Evolutionary conservation across 2,329 filamentous ascomycete species (phyloP), one percentile per base, ranked within the genome.

Genomic region (Neonectria faginata): DNA sequence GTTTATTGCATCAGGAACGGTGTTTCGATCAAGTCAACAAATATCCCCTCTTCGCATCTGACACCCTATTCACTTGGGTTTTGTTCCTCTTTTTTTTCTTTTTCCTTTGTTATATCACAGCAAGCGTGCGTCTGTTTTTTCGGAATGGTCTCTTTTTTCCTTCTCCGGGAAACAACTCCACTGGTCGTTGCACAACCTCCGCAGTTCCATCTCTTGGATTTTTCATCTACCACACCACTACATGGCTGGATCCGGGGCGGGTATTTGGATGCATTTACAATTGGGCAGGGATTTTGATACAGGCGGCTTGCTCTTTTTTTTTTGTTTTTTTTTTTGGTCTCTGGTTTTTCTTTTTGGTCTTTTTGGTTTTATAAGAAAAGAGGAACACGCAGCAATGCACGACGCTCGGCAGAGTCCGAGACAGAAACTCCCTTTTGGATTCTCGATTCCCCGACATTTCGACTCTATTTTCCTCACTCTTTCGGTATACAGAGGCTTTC

Each of bases 301-400:
- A 80, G 79, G 81, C 80, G 80, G 81, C 78, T 80, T 80, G 80
- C 79, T 74, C 77, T 65, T 70, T 70, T 72, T 67, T 65, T 55
- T 59, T 62, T 67, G 70, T 74, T 77, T 73, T 71, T 71, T 74
- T 70, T 67, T 67, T 70, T 69, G 55, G 60, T 73, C 75, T 25
- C 70, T 70, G 72, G 75, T 70, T 67, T 67, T 77, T 70, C 65
- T 73, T 71, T 70, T 70, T 60, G 68, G 60, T 68, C 62, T 69
- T 74, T 25, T 71, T 70, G 72, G 75, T 70, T 67, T 70, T 77
- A 74, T 76, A 79, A 84, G 81, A 83, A 79, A 86, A 87, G 84
- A 88, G 81, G 82, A 86, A 84, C 75, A 85, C 82, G 86, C 86
- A 89, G 86, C 86, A 87, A 89, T 89, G 86, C 86, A 86, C 81